phyloP scores from a whole-genome alignment of 768 basidiomycete species.

The Termitomyces sp. region DNA sequence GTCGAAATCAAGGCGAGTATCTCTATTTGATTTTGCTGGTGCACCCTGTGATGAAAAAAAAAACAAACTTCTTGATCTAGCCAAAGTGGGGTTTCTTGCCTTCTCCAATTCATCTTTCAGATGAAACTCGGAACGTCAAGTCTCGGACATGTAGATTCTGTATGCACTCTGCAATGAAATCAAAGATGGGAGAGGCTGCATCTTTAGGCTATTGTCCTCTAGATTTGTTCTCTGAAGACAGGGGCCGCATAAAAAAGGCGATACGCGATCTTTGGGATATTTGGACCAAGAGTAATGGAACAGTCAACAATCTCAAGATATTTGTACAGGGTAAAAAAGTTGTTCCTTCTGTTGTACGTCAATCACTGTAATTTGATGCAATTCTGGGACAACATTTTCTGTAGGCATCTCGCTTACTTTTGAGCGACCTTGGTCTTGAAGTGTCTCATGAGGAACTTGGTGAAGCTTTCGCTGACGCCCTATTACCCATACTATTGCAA shows the following conservation, averaged over 20 bases:
- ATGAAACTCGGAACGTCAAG: slow-evolving; percentile 54
- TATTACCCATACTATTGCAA: slow-evolving; percentile 42
- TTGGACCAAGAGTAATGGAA: slow-evolving; percentile 63
- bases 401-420: slow-evolving; percentile 25
- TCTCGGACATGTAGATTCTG: slow-evolving; percentile 79
- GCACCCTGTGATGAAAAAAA: background rate
- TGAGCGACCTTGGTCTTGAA: slow-evolving; percentile 10
- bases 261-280: slow-evolving; percentile 64
- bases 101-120: slow-evolving; percentile 50
- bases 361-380: background rate
- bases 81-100: slow-evolving; percentile 98
- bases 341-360: slow-evolving; percentile 49
- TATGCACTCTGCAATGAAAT: slow-evolving; percentile 69
- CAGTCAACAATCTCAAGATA: slow-evolving; percentile 76
- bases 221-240: slow-evolving; percentile 78
- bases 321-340: slow-evolving; percentile 65
- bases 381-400: background rate
- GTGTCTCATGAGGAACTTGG: slow-evolving; percentile 28
- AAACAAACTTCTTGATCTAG: slow-evolving; percentile 30
- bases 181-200: slow-evolving; percentile 28
- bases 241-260: slow-evolving; percentile 54
- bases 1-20: slow-evolving; percentile 85
- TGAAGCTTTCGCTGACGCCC: slow-evolving; percentile 41
- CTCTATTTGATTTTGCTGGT: background rate
- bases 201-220: slow-evolving; percentile 73